phyloP scores from a whole-genome alignment of 179 eudicot genomes.

The Amaranthus tricolor region DNA sequence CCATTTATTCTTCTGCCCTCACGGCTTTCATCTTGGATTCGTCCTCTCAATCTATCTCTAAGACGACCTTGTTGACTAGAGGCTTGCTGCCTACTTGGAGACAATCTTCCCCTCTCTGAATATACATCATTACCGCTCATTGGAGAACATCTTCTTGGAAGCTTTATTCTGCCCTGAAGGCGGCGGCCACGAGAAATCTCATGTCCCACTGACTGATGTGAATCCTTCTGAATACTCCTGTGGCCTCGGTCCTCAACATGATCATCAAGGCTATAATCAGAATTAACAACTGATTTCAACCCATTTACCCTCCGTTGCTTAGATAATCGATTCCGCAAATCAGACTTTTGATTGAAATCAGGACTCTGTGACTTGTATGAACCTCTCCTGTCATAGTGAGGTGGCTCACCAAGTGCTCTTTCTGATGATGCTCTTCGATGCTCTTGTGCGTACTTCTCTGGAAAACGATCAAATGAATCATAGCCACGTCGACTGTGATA shows the following conservation, averaged over 20 bases:
- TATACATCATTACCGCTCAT: slow-evolving; percentile 20
- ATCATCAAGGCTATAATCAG: slow-evolving; percentile 42
- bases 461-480: slow-evolving; percentile 46
- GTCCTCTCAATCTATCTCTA: slow-evolving; percentile 58
- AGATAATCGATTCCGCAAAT: slow-evolving; percentile 71
- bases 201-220: slow-evolving; percentile 34
- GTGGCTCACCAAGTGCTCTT: slow-evolving; percentile 37
- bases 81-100: slow-evolving; percentile 48
- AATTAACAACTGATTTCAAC: slow-evolving; percentile 61
- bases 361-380: slow-evolving; percentile 37
- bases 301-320: slow-evolving; percentile 67
- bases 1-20: slow-evolving; percentile 46
- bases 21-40: slow-evolving; percentile 44
- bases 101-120: slow-evolving; percentile 36
- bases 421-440: slow-evolving; percentile 54
- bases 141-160: slow-evolving; percentile 60
- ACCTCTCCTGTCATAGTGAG: slow-evolving; percentile 50
- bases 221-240: slow-evolving; percentile 46
- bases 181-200: slow-evolving; percentile 60
- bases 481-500: slow-evolving; percentile 53
- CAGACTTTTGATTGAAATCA: slow-evolving; percentile 42
- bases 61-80: slow-evolving; percentile 53
- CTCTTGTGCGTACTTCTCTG: slow-evolving; percentile 54
- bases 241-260: slow-evolving; percentile 44
- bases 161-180: slow-evolving; percentile 80